These are phyloP conservation scores for Aethionema arabicum DNA, from an alignment of 345 rosid species.

Conservation along the genomic window DNA sequence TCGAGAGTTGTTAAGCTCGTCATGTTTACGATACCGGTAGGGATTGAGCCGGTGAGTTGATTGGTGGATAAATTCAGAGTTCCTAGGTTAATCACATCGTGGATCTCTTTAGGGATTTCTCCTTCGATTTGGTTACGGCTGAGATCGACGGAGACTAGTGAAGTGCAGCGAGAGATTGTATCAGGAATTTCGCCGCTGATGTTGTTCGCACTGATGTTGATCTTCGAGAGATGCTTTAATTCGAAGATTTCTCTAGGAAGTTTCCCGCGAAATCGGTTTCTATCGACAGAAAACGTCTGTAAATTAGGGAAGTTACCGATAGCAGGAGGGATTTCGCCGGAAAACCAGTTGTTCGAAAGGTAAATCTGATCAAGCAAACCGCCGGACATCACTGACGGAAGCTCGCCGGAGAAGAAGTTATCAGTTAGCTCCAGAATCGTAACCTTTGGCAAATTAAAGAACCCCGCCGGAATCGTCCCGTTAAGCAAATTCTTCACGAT, in stretches of 20 bases:
- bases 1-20: conserved; percentile 75
- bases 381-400: conserved; percentile 64
- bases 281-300: conserved; percentile 48
- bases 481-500: conserved; percentile 49
- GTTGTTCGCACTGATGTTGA: conserved; percentile 58
- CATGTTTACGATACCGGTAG: conserved; percentile 63
- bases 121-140: conserved; percentile 65
- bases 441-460: conserved; percentile 53
- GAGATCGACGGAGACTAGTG: conserved; percentile 61
- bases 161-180: conserved; percentile 44
- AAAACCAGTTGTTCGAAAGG: conserved; percentile 55
- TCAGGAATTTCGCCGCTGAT: conserved; percentile 61
- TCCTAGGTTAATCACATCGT: conserved; percentile 48
- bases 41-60: conserved; percentile 64
- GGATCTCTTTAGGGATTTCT: conserved; percentile 56
- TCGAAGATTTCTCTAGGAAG: conserved; percentile 57
- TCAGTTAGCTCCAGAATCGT: conserved; percentile 53
- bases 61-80: conserved; percentile 70
- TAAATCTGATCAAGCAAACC: conserved; percentile 40
- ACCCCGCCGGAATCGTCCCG: conserved; percentile 70
- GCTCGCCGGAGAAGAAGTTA: conserved; percentile 70
- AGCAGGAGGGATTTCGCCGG: conserved; percentile 68
- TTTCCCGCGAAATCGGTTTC: conserved; percentile 55
- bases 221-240: conserved; percentile 43
- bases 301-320: conserved; percentile 50